phyloP scores from a whole-genome alignment of 805 yeast genomes.

The Sugiyamaella mastotermitis region DNA sequence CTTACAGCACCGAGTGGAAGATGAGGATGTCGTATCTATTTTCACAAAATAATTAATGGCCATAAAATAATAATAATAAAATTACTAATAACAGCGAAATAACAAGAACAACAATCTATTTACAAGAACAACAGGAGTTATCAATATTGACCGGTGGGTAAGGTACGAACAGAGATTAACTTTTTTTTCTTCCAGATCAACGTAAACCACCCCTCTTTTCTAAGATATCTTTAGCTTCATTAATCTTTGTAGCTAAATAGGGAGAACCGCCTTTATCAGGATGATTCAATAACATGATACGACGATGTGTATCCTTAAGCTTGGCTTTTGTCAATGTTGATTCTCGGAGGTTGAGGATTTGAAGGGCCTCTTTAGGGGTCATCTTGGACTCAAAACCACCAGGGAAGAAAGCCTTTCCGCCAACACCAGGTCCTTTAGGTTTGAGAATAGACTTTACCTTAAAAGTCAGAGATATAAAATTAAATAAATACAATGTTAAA shows the following conservation, averaged over 20 bases:
- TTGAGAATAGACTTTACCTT: constrained; percentile 26
- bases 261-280: constrained; percentile 89
- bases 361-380: constrained; percentile 83
- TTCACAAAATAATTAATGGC: constrained; percentile 58
- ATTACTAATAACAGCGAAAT: constrained; percentile 7
- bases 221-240: constrained; percentile 76
- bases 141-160: background rate
- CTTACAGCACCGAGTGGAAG: constrained; percentile 70
- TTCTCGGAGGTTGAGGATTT: constrained; percentile 60
- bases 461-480: background rate
- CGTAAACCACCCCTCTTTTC: constrained; percentile 48
- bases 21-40: constrained; percentile 90
- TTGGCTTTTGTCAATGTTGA: constrained; percentile 32
- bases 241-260: constrained; percentile 74
- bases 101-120: no score
- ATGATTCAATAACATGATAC: constrained; percentile 74
- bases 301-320: constrained; percentile 66
- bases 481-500: background rate
- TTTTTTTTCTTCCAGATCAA: constrained; percentile 3
- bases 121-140: background rate
- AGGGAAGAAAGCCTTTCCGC: constrained; percentile 62
- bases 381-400: constrained; percentile 93
- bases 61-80: constrained; percentile 9
- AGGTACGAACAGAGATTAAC: background rate
- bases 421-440: constrained; percentile 52